A percentile compares a stretch with the other conserved stretches of the same genome.
Conservation (phyloP, 495 filamentous ascomycete species). For the Neurospora cerealis region DNA sequence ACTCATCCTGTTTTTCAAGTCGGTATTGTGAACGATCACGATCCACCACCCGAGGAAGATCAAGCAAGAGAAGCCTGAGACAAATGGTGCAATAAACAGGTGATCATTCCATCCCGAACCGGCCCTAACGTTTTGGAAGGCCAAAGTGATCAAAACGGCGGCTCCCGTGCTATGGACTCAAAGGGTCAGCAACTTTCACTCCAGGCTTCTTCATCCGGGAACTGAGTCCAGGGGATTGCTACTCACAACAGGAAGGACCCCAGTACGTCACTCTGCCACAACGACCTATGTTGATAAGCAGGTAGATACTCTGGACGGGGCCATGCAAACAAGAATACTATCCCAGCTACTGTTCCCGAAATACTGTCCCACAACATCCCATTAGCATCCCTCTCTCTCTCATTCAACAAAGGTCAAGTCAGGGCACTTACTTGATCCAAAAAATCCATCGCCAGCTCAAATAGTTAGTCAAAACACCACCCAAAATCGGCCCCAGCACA, state of each 20-base stretch:
- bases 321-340: constrained; percentile 40
- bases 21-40: constrained; percentile 12
- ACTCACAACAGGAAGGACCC: constrained; percentile 41
- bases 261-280: constrained; percentile 43
- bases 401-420: background rate
- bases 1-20: constrained; percentile 11
- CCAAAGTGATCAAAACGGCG: constrained; percentile 47
- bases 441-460: constrained; percentile 59
- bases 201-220: background rate
- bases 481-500: constrained; percentile 50
- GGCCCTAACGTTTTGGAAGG: constrained; percentile 45
- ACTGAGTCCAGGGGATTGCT: background rate
- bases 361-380: constrained; percentile 28
- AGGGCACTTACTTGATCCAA: constrained; percentile 49
- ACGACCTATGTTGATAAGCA: constrained; percentile 20
- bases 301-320: constrained; percentile 27
- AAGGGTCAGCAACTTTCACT: background rate
- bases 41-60: constrained; percentile 32
- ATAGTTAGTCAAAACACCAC: constrained; percentile 51
- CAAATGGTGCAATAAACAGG: constrained; percentile 36
- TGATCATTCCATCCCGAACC: constrained; percentile 28
- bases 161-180: constrained; percentile 30
- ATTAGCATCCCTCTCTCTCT: constrained; percentile 7
- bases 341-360: constrained; percentile 32
- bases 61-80: constrained; percentile 31